Evolutionary conservation across 2,329 filamentous ascomycete genomes (phyloP).

Genomic region (Fusarium virguliforme): DNA sequence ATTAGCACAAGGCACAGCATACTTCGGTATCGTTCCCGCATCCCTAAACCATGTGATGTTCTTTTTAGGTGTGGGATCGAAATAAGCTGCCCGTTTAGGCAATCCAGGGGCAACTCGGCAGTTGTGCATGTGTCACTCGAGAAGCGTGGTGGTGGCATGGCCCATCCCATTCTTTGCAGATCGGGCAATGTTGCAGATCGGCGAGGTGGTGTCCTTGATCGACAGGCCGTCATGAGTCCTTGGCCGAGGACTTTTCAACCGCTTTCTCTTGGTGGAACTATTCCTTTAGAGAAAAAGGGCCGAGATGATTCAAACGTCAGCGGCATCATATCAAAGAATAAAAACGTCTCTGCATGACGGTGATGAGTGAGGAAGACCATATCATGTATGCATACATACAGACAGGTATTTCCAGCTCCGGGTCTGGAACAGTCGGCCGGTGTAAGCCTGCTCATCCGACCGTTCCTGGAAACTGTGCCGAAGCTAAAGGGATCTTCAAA

Average conservation of each 20-base stretch:
- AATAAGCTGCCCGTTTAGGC: constrained; percentile 30
- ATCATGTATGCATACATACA: constrained; percentile 20
- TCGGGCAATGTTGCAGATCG: constrained; percentile 31
- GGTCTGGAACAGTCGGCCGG: constrained; percentile 25
- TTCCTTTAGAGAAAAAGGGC: constrained; percentile 19
- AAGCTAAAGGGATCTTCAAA: constrained; percentile 13
- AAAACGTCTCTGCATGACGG: not conserved
- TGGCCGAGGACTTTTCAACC: not conserved
- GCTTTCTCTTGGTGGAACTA: constrained; percentile 35
- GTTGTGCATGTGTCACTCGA: constrained; percentile 29
- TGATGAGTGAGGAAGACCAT: constrained; percentile 5
- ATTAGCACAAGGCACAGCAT: constrained; percentile 26
- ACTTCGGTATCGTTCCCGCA: constrained; percentile 19
- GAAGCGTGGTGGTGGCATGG: not conserved
- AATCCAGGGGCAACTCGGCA: constrained; percentile 25
- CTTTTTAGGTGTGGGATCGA: constrained; percentile 25
- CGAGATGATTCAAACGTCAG: constrained; percentile 35
- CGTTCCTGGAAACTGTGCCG: constrained; percentile 30
- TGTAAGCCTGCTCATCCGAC: constrained; percentile 25
- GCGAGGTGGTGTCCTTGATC: constrained; percentile 16
- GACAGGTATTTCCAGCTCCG: constrained; percentile 15
- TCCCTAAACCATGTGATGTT: constrained; percentile 37
- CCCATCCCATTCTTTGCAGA: constrained; percentile 17
- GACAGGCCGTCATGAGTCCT: constrained; percentile 29
- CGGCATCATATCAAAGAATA: constrained; percentile 17